Evolutionary conservation across 148 eudicot species (phyloP), one percentile per base, ranked within the genome.

Genomic region (Tetragonia tetragonoides): DNA sequence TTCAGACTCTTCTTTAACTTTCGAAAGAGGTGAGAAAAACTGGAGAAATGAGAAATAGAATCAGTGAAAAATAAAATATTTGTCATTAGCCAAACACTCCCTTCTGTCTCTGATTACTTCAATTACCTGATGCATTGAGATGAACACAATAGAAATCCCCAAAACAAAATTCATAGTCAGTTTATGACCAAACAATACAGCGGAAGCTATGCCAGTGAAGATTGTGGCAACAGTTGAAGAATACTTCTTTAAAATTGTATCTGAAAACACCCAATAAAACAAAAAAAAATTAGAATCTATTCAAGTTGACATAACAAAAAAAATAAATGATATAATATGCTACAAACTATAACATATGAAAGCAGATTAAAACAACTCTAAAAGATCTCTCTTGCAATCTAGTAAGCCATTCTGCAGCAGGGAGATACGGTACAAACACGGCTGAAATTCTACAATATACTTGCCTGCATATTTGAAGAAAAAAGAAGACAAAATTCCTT

Each of bases 81-180:
- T 14, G 54, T 21, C 49, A 40, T 42, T n/a, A 63, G n/a, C 65
- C 34, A 59, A 34, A 10, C 68, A 10, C 38, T 38, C 44, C 59
- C 18, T n/a, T 54, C 16, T 46, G 17, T 28, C 44, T 18, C 34
- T 56, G n/a, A 40, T 56, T 70, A 28, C 64, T 69, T 28, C 38
- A 37, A 40, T 60, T 92, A 95, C 99, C 99, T 95, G 99, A 83
- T 95, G 99, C 99, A 95, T 95, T 70, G 99, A 95, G 87, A 95
- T 95, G 88, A 95, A 93, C 51, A 95, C 99, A 80, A 93, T 87
- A 75, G 99, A 90, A 83, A 95, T 95, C 74, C 99, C 99, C 82
- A 95, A 81, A 39, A 91, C 63, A 51, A 95, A 95, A 88, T 95
- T 95, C 34, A 91, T 87, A 18, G 99, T 95, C 81, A 95, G 83